Evolutionary conservation across 345 rosid species (phyloP).

Genomic region (Murraya koenigii): DNA sequence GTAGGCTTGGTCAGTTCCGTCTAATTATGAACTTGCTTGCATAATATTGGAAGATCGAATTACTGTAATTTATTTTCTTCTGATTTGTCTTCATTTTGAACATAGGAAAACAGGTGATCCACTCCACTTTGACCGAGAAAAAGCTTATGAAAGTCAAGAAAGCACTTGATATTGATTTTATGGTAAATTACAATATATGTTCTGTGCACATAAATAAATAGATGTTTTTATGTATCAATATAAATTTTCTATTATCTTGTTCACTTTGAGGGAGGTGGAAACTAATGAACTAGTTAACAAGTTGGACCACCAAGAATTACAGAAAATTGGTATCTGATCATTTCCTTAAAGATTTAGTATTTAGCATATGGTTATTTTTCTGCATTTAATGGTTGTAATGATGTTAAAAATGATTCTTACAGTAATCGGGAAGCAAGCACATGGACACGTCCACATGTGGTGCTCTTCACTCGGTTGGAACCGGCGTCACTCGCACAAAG

Average conservation of each 20-base stretch:
- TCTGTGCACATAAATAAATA: background rate
- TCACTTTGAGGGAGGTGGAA: no score
- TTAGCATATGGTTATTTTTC: background rate
- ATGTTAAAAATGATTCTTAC: background rate
- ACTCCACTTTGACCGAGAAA: conserved; percentile 54
- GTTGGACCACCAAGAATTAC: conserved; percentile 24
- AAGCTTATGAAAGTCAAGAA: conserved; percentile 77
- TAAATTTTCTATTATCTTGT: no score
- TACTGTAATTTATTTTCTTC: no score
- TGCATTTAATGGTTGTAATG: background rate
- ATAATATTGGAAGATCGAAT: no score
- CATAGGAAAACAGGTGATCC: conserved; percentile 86
- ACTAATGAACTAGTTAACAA: no score
- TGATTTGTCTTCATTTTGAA: conserved; percentile 19
- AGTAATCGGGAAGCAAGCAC: conserved; percentile 33
- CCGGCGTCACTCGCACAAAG: conserved; percentile 86
- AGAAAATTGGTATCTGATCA: conserved; percentile 28
- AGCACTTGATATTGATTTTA: conserved; percentile 44
- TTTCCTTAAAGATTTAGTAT: background rate
- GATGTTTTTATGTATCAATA: background rate
- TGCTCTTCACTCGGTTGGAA: conserved; percentile 80
- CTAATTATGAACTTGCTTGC: no score
- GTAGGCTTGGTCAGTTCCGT: no score
- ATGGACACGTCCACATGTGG: conserved; percentile 81
- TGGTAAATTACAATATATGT: conserved; percentile 35